phyloP scores from a whole-genome alignment of 768 basidiomycete species.

The Phylloporus sp. region DNA sequence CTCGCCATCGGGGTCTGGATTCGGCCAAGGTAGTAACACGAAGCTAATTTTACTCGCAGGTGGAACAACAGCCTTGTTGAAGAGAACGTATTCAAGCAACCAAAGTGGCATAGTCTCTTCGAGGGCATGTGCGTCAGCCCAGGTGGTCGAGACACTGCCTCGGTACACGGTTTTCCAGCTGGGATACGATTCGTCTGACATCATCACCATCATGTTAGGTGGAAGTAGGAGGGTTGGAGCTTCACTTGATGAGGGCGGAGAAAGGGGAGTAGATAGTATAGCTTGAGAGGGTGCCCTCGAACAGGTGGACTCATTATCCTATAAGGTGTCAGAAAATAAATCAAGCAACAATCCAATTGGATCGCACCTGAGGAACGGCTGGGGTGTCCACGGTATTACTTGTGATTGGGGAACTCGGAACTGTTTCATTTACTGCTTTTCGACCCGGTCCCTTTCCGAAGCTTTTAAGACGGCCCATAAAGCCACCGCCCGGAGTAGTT shows the following conservation, averaged over 20 bases:
- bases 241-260: slow-evolving; percentile 67
- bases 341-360: not conserved
- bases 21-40: slow-evolving; percentile 73
- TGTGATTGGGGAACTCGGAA: slow-evolving; percentile 24
- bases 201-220: slow-evolving; percentile 57
- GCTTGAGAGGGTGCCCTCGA: slow-evolving; percentile 49
- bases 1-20: slow-evolving; percentile 51
- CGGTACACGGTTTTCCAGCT: slow-evolving; percentile 78
- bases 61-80: slow-evolving; percentile 50
- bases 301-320: slow-evolving; percentile 27
- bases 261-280: slow-evolving; percentile 50
- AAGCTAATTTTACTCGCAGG: slow-evolving; percentile 81
- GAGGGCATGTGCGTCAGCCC: slow-evolving; percentile 47
- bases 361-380: slow-evolving; percentile 24
- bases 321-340: slow-evolving; percentile 1
- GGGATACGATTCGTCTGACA: slow-evolving; percentile 75
- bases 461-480: slow-evolving; percentile 78
- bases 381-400: slow-evolving; percentile 13
- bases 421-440: slow-evolving; percentile 17
- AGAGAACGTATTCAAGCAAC: slow-evolving; percentile 81
- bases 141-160: slow-evolving; percentile 57
- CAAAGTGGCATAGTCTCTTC: slow-evolving; percentile 83
- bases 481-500: slow-evolving; percentile 45
- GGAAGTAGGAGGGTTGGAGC: slow-evolving; percentile 63
- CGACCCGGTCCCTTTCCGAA: slow-evolving; percentile 58